Base-by-base conservation (phyloP, 108 stramenopile genomes). In the Pseudonitzschia pungens region DNA sequence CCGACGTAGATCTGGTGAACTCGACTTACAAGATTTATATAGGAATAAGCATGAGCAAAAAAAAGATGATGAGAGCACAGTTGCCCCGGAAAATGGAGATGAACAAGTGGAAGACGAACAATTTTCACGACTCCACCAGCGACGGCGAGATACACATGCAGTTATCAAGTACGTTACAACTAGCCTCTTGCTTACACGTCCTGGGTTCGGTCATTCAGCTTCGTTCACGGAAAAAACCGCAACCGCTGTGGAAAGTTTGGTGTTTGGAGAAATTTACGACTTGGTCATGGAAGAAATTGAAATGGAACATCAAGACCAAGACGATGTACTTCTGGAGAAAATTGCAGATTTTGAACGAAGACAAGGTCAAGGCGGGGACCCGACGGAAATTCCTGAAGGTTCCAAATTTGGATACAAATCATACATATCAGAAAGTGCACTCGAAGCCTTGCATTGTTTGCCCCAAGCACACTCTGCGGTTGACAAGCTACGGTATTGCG, bases 111-210 rank as follows among this genome's bases (percentile, higher is more conserved):
- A n/a, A 10, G 65, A 74, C 21, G 51, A 65, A 14, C 54, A 16
- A 20, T 22, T 56, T 73, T 12, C 51, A 62, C 5, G 60, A 81
- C 65, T 69, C 12, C 32, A 62, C 32, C 60, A 62, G 12, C 71
- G 89, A 44, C 87, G 91, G 20, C 88, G 81, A 59, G 88, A 94
- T 72, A 86, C 89, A 4, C 93, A 94, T 78, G 91, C 84, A 12
- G 78, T 92, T 43, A 94, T 94, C 22, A 92, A 92, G 73, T 87
- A 92, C 72, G 84, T 94, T 12, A 94, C 93, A n/a, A 88, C 88
- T 33, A 87, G 91, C 4, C 78, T 94, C 9, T 74, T 94, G 21
- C 88, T 92, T 65, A 88, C 87, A 26, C 81, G 91, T 7, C 85
- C 88, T 57, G 90, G 86, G 5, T 83, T 94, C 71, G 84, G 83